Evolutionary conservation across 169 alveolate species (phyloP).

Genomic region (Plasmodium fragile): DNA sequence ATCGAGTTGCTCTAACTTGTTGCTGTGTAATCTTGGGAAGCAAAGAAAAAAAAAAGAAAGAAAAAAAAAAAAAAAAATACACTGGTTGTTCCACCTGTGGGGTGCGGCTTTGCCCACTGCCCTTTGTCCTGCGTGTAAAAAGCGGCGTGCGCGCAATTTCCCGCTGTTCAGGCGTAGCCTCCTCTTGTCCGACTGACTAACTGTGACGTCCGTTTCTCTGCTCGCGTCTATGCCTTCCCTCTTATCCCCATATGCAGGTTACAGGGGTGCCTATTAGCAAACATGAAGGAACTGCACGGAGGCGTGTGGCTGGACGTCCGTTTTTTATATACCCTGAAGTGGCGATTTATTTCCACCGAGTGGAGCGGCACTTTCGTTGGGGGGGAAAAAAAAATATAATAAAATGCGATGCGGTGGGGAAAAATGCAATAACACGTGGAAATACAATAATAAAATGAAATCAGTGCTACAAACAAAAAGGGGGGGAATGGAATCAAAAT

Average conservation of each 20-base stretch:
- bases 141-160: not conserved
- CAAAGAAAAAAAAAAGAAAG: not conserved
- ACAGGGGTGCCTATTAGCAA: not conserved
- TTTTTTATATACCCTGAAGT: not conserved
- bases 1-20: not conserved
- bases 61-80: not conserved
- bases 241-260: not conserved
- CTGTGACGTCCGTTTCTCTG: not conserved
- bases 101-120: not conserved
- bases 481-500: not conserved
- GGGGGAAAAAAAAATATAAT: not conserved
- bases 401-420: not conserved
- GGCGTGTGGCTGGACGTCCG: not conserved
- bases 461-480: not conserved
- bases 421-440: not conserved
- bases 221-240: not conserved
- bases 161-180: not conserved
- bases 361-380: not conserved
- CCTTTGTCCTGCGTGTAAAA: not conserved
- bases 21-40: not conserved
- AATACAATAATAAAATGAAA: not conserved
- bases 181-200: not conserved
- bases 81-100: not conserved
- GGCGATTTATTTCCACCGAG: conserved; percentile 7
- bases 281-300: not conserved